Conservation (phyloP, 73 alveolate genomes). For the Uronychia setigera region DNA sequence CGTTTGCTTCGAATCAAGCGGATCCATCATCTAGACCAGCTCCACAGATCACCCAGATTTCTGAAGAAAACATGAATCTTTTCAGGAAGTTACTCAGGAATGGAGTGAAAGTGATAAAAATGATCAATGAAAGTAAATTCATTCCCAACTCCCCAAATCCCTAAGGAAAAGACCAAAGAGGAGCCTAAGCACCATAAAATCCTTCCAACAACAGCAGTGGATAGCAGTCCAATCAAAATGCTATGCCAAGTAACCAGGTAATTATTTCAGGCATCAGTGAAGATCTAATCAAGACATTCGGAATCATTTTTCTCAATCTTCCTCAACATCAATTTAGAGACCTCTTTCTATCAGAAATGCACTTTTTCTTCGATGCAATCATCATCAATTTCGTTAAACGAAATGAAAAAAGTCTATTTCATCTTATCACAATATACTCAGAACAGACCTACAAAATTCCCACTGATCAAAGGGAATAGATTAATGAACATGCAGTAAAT, state of each 20-base stretch:
- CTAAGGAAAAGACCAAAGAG: conserved; percentile 4
- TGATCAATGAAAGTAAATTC: neutral
- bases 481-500: conserved; percentile 27
- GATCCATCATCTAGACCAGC: no score
- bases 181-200: neutral
- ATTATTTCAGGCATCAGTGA: neutral
- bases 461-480: neutral
- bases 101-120: conserved; percentile 19
- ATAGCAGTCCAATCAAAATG: neutral
- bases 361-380: conserved; percentile 31
- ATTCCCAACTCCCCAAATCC: neutral
- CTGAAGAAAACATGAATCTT: conserved; percentile 20
- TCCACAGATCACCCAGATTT: neutral
- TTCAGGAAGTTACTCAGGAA: conserved; percentile 20
- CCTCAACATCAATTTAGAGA: conserved; percentile 30
- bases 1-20: no score
- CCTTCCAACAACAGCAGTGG: neutral
- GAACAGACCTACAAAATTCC: conserved; percentile 7
- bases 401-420: conserved; percentile 29
- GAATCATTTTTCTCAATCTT: conserved; percentile 17
- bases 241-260: neutral
- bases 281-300: conserved; percentile 32
- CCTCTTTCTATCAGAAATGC: conserved; percentile 21
- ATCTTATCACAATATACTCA: conserved; percentile 11
- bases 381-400: conserved; percentile 16